Evolutionary conservation across 345 rosid genomes (phyloP).

Genomic region (Linum lewisii): DNA sequence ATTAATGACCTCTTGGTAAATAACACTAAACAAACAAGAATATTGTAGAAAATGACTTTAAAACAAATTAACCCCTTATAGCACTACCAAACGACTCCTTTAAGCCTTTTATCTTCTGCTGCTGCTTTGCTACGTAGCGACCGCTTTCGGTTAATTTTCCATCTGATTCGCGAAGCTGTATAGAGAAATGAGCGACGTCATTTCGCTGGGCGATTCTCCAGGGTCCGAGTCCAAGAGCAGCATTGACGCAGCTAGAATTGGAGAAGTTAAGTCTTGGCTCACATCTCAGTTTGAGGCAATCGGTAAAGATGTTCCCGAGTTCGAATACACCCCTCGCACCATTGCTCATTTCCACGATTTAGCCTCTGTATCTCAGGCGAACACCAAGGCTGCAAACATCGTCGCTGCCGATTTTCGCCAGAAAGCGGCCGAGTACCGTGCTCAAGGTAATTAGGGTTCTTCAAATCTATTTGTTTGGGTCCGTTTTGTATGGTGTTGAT

Average conservation of each 20-base stretch:
- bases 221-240: constrained; percentile 37
- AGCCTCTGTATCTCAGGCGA: constrained; percentile 76
- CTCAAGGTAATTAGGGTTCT: constrained; percentile 51
- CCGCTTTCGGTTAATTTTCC: constrained; percentile 10
- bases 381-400: constrained; percentile 73
- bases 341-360: constrained; percentile 61
- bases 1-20: too few relatives aligned
- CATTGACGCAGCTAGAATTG: constrained; percentile 53
- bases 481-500: not conserved
- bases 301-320: constrained; percentile 73
- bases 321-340: constrained; percentile 81
- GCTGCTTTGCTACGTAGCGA: too few relatives aligned
- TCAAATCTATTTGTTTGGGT: not conserved
- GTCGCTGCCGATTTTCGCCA: constrained; percentile 86
- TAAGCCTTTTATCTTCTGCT: too few relatives aligned
- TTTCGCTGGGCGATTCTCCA: constrained; percentile 20
- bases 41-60: too few relatives aligned
- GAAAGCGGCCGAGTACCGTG: constrained; percentile 76
- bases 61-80: too few relatives aligned
- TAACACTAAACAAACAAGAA: too few relatives aligned
- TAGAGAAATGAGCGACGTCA: constrained; percentile 40
- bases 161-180: too few relatives aligned
- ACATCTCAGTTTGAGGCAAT: constrained; percentile 68
- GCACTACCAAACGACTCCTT: too few relatives aligned
- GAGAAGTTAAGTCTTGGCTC: constrained; percentile 80